Percentiles rank a stretch among this genome's conserved stretches.
Evolutionary conservation across 768 basidiomycete species (phyloP).

Genomic region (Crucibulum laeve): DNA sequence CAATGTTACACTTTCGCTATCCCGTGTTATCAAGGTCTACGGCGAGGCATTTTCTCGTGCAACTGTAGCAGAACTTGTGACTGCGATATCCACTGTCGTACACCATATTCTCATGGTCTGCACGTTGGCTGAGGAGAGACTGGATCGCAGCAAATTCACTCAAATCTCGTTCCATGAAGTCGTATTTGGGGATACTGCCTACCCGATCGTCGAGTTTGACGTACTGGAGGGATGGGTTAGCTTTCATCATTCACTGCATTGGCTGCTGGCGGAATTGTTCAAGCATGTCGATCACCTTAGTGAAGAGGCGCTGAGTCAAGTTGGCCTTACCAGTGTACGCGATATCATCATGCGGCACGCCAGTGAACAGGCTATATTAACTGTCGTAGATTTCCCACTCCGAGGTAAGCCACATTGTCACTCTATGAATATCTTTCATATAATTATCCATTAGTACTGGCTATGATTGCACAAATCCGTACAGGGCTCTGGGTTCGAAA

Average conservation of each 20-base stretch:
- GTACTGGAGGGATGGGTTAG: conserved; percentile 81
- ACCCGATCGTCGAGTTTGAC: conserved; percentile 72
- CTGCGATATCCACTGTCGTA: conserved; percentile 65
- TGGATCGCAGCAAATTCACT: conserved; percentile 63
- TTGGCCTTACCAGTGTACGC: conserved; percentile 50
- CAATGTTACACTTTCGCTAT: conserved; percentile 88
- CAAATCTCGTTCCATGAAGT: conserved; percentile 64
- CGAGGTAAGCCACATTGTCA: conserved; percentile 52
- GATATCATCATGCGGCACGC: conserved; percentile 60
- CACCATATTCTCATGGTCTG: conserved; percentile 71
- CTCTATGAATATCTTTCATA: background rate
- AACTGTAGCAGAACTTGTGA: conserved; percentile 52
- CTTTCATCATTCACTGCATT: conserved; percentile 90
- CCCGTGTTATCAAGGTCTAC: conserved; percentile 84
- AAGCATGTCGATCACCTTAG: conserved; percentile 74
- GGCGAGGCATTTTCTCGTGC: conserved; percentile 76
- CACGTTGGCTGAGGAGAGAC: conserved; percentile 58
- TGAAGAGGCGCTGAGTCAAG: conserved; percentile 44
- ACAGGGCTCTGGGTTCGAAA: conserved; percentile 98
- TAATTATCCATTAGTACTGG: conserved; percentile 50
- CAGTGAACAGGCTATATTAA: conserved; percentile 65
- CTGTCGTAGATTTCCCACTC: conserved; percentile 83
- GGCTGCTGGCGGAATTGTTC: conserved; percentile 85
- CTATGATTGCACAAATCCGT: conserved; percentile 92
- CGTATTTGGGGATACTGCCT: conserved; percentile 53